phyloP scores from a whole-genome alignment of 306 rosid species.

The Quercus gilva region DNA sequence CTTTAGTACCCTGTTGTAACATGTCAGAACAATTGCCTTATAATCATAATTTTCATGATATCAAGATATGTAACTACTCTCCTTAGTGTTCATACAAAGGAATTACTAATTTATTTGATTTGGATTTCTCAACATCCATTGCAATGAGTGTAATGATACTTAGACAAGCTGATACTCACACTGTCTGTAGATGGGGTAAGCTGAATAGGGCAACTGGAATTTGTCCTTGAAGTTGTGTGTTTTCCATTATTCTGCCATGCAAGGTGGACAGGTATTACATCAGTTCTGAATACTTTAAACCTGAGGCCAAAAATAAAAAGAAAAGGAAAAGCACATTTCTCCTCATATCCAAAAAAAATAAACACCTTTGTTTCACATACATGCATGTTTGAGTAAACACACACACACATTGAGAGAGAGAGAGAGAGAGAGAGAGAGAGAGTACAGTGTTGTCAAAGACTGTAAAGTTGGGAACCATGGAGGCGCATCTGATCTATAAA shows the following conservation, averaged over 20 bases:
- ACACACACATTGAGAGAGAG: too few species aligned
- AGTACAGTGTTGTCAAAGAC: slow-evolving; percentile 59
- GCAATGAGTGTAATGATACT: background rate
- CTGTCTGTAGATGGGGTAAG: slow-evolving; percentile 20
- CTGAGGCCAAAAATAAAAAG: too few species aligned
- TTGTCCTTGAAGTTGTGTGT: too few species aligned
- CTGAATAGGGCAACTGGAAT: slow-evolving; percentile 4
- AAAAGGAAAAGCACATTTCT: too few species aligned
- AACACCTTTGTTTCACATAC: too few species aligned
- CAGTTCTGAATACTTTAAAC: too few species aligned
- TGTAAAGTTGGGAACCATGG: slow-evolving; percentile 38
- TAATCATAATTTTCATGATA: background rate
- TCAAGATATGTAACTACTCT: background rate
- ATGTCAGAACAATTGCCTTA: background rate
- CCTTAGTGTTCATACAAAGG: too few species aligned
- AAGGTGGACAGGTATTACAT: too few species aligned
- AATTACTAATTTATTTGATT: too few species aligned
- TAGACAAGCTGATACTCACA: slow-evolving; percentile 28
- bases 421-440: background rate
- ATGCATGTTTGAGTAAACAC: too few species aligned
- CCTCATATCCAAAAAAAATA: too few species aligned
- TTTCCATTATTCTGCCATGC: too few species aligned
- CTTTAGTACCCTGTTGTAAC: slow-evolving; percentile 25
- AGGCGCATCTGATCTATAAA: slow-evolving; percentile 43
- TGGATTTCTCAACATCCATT: background rate